Evolutionary conservation across 106 monocot genomes (phyloP), one percentile per base, ranked within the genome.

Genomic region (Gastrodia elata): DNA sequence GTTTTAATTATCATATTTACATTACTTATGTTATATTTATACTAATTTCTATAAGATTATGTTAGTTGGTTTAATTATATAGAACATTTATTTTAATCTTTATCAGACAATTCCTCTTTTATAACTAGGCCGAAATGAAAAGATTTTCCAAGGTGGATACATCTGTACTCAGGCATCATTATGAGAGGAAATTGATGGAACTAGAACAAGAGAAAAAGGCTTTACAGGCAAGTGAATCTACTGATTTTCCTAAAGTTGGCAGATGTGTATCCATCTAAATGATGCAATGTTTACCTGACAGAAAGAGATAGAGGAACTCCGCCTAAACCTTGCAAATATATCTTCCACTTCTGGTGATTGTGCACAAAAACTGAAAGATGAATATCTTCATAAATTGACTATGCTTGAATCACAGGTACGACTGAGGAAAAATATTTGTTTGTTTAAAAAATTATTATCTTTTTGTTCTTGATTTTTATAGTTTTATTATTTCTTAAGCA

Each of bases 281-380:
- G 36, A 65, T 26, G 64, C n/a, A 13, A 70, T 39, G 15, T 72
- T 56, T 8, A 43, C 36, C 30, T 27, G 73, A 16, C 83, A 99
- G 98, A 93, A 85, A 89, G 98, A 99, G 75, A 99, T 93, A 77
- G 98, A 99, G 65, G 82, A 79, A 30, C 93, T 99, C 71, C 88
- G 83, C 20, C 82, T 68, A 61, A 88, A 83, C 46, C 77, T 98
- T 57, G 70, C 84, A 77, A 84, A 88, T 77, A 73, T 91, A 73
- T 87, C 91, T 39, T 84, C 85, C 46, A 40, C 65, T 44, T 75
- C 98, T 55, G 93, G 83, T 83, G 93, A 87, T 71, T 78, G 84
- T 79, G 86, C 93, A 39, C 80, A 99, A 78, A 93, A 93, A 27
- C 77, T 99, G 52, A 99, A 93, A 74, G 87, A 91, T 68, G 85